Base-by-base conservation (phyloP, 2,329 filamentous ascomycete genomes). In the Fusarium sp. region DNA sequence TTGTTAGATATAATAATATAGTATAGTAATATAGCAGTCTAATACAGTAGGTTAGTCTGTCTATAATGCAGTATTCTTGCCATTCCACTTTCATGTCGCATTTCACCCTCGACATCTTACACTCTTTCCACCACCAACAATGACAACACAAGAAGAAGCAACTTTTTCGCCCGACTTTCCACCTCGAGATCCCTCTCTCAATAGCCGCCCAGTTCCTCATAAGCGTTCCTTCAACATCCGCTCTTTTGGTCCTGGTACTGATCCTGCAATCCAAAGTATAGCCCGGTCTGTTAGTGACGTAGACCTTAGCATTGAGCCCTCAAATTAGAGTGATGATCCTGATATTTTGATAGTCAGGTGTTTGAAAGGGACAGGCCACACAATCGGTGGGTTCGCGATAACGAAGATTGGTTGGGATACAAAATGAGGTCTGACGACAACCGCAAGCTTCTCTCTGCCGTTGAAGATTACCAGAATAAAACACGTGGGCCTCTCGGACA, bases 171-270 rank as follows among this genome's bases (percentile, higher is more conserved):
- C 5, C 4, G 10, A n/a, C 7, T 57, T 67, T 15, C 17, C 46
- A 33, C 37, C 59, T 7, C 53, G 53, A 15, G 59, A 65, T 10
- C 35, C 26, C 20, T 60, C 64, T 24, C 64, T 67, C 28, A 26
- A 45, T 7, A 45, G 15, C 17, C 41, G 59, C n/a, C 24, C 53
- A 8, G 39, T 56, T 4, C 64, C 65, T 24, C 20, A 19, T 19
- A 55, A 65, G 20, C 65, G 54, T 30, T 47, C 7, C n/a, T 67
- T 68, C 13, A 33, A 37, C 4, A 19, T 37, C 20, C 40, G 55
- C 35, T 54, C 56, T 19, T 28, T 69, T 5, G 61, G 65, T 20
- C 65, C 65, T 22, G 65, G 65, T 22, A 35, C 60, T 28, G 33
- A 54, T 15, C 35, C 33, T 4, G 39, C 46, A 10, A 65, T 68